phyloP scores from a whole-genome alignment of 495 filamentous ascomycete species.

The Penicillium simplicissimum region DNA sequence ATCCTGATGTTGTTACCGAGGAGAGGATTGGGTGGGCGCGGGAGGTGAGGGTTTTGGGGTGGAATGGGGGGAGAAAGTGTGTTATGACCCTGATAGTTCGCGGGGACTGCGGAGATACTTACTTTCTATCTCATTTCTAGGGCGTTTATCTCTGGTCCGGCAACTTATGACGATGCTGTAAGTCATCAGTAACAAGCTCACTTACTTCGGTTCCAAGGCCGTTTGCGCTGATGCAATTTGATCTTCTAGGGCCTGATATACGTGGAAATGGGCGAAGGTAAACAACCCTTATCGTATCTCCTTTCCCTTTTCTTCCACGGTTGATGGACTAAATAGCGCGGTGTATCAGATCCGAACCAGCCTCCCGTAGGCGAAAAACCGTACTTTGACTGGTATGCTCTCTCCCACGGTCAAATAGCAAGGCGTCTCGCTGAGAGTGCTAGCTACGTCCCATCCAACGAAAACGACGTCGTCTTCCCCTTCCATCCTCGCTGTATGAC shows the following conservation, averaged over 20 bases:
- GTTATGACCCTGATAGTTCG: neutral
- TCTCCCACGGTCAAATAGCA: neutral
- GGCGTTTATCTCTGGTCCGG: neutral
- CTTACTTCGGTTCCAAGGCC: neutral
- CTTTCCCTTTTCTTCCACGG: too few relatives aligned
- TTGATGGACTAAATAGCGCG: too few relatives aligned
- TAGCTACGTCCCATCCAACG: neutral
- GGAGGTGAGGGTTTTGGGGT: neutral
- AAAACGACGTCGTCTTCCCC: neutral
- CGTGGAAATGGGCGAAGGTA: neutral
- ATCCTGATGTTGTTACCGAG: neutral
- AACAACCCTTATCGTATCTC: neutral
- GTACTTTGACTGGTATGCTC: neutral
- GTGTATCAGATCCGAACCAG: neutral
- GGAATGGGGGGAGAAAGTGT: too few relatives aligned
- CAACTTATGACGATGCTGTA: neutral
- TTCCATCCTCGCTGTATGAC: neutral
- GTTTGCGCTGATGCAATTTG: neutral
- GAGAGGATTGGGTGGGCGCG: neutral
- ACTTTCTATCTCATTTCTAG: neutral
- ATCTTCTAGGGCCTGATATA: neutral
- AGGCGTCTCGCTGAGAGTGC: neutral
- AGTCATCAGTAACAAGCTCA: neutral
- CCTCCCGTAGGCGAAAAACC: neutral
- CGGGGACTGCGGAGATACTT: neutral